Evolutionary conservation across 495 filamentous ascomycete genomes (phyloP).

Genomic region (Filosporella fistucella): DNA sequence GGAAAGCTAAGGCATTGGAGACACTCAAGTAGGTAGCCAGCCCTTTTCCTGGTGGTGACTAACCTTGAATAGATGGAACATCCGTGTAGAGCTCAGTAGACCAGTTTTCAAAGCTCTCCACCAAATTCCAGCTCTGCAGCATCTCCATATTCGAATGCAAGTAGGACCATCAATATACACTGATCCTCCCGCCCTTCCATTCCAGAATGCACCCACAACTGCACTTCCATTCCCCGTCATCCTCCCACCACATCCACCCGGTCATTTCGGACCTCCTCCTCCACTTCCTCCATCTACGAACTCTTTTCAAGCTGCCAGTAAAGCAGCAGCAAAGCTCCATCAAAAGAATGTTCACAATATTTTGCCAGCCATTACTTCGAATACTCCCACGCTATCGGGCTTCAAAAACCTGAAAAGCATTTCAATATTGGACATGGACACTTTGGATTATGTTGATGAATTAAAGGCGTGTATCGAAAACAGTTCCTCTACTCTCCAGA

Average conservation of each 20-base stretch:
- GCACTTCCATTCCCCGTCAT: not conserved
- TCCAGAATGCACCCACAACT: not conserved
- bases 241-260: not conserved
- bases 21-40: slow-evolving; percentile 41
- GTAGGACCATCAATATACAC: slow-evolving; percentile 43
- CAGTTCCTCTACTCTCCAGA: slow-evolving; percentile 43
- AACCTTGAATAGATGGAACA: slow-evolving; percentile 48
- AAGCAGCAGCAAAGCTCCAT: not conserved
- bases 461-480: slow-evolving; percentile 46
- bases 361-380: slow-evolving; percentile 16
- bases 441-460: slow-evolving; percentile 48
- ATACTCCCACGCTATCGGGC: slow-evolving; percentile 46
- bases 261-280: not conserved
- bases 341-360: slow-evolving; percentile 2
- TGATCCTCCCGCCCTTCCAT: slow-evolving; percentile 33
- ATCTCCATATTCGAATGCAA: slow-evolving; percentile 55
- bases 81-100: slow-evolving; percentile 54
- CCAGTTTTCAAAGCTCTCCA: slow-evolving; percentile 54
- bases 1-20: slow-evolving; percentile 48
- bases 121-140: slow-evolving; percentile 41
- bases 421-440: slow-evolving; percentile 52
- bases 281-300: not conserved
- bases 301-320: not conserved
- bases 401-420: slow-evolving; percentile 51
- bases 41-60: not conserved